phyloP scores from a whole-genome alignment of 768 basidiomycete species.

The Clitopilus hobsonii region DNA sequence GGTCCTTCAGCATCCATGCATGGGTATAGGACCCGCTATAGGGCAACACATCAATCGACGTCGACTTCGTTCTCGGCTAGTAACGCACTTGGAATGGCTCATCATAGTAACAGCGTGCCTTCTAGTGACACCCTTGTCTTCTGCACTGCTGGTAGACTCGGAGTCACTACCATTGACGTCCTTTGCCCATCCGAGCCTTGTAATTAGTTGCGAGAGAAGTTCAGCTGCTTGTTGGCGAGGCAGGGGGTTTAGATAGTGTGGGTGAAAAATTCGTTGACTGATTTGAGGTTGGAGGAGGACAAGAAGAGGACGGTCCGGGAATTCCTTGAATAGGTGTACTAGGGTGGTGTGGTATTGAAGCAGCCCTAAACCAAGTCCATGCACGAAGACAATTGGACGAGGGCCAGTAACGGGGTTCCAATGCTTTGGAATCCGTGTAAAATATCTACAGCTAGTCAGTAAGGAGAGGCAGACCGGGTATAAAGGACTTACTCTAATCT shows the following conservation, averaged over 20 bases:
- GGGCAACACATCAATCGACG: neutral
- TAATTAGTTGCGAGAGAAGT: conserved; percentile 52
- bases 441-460: conserved; percentile 44
- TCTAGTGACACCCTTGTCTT: conserved; percentile 20
- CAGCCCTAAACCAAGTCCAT: conserved; percentile 85
- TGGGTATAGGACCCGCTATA: conserved; percentile 75
- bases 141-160: conserved; percentile 18
- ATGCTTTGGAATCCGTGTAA: conserved; percentile 61
- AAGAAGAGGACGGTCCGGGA: conserved; percentile 69
- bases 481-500: conserved; percentile 59
- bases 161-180: conserved; percentile 13
- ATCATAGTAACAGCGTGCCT: conserved; percentile 65
- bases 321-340: conserved; percentile 45
- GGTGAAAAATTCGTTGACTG: conserved; percentile 81
- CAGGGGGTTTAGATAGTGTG: conserved; percentile 66
- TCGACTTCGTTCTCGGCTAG: neutral
- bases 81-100: conserved; percentile 84
- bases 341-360: conserved; percentile 66
- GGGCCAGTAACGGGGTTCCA: conserved; percentile 59
- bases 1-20: conserved; percentile 83
- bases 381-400: conserved; percentile 77
- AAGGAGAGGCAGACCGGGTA: neutral
- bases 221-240: conserved; percentile 54
- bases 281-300: conserved; percentile 80
- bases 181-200: conserved; percentile 60